Conservation (phyloP, 2,329 filamentous ascomycete genomes). For the Paramyrothecium roridum region DNA sequence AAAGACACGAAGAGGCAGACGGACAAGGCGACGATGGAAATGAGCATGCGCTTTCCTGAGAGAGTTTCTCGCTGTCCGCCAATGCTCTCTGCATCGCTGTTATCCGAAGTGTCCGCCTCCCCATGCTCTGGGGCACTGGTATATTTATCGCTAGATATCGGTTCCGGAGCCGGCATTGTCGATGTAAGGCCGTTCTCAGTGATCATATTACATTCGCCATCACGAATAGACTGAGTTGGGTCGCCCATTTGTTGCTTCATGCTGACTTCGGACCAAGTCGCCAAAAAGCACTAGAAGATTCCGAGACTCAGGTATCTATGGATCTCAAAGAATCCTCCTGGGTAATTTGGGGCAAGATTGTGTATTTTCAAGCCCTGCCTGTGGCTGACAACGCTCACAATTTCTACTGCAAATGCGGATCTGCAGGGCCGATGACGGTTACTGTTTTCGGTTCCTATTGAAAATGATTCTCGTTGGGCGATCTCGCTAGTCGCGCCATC, state of each 20-base stretch:
- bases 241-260: too few species aligned
- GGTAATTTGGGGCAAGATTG: not conserved
- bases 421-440: not conserved
- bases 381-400: not conserved
- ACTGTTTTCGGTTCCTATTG: not conserved
- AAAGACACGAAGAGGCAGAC: slow-evolving; percentile 29
- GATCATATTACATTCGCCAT: not conserved
- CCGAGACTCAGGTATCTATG: not conserved
- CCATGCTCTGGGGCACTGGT: not conserved
- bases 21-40: slow-evolving; percentile 23
- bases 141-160: not conserved
- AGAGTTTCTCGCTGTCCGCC: slow-evolving; percentile 26
- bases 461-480: not conserved
- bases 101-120: slow-evolving; percentile 22
- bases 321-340: not conserved
- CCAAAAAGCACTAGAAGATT: too few species aligned
- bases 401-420: not conserved
- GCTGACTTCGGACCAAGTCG: too few species aligned
- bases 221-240: too few species aligned
- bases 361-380: not conserved
- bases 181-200: not conserved
- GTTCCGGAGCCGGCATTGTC: not conserved
- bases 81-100: slow-evolving; percentile 16
- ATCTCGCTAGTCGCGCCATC: not conserved
- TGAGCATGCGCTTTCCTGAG: slow-evolving; percentile 13